Conservation (phyloP, 2,329 filamentous ascomycete genomes). For the Spiromastix sp. region DNA sequence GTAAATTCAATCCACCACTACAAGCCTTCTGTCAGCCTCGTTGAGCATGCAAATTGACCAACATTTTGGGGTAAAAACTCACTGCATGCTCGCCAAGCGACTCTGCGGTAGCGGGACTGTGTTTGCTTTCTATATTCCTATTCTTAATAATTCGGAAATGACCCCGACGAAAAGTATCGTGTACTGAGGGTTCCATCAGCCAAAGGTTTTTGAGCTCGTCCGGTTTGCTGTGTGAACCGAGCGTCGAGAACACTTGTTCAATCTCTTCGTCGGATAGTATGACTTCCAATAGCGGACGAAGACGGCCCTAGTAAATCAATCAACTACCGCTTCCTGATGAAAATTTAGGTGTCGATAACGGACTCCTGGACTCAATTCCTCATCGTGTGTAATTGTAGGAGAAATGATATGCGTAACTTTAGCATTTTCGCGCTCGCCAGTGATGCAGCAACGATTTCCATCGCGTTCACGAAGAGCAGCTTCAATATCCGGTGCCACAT, state of each 20-base stretch:
- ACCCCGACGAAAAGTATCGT: not conserved
- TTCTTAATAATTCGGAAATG: too few relatives aligned
- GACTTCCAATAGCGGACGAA: slow-evolving; percentile 1
- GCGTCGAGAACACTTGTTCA: slow-evolving; percentile 4
- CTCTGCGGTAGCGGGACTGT: not conserved
- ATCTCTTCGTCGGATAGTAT: not conserved
- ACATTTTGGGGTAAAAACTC: too few relatives aligned
- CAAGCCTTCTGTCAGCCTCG: too few relatives aligned
- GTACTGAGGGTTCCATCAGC: slow-evolving; percentile 3
- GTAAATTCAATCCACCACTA: too few relatives aligned
- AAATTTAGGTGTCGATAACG: too few relatives aligned
- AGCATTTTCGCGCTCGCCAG: not conserved
- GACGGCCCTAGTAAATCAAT: not conserved
- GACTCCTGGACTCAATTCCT: not conserved
- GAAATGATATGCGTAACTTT: slow-evolving; percentile 1
- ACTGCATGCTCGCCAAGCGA: not conserved
- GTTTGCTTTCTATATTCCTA: too few relatives aligned
- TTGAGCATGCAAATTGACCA: too few relatives aligned
- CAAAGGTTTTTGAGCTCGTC: slow-evolving; percentile 8
- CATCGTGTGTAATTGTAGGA: not conserved
- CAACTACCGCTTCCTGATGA: not conserved
- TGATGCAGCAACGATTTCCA: not conserved
- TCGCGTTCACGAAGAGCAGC: slow-evolving; percentile 1
- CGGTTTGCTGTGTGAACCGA: slow-evolving; percentile 1
- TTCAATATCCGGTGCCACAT: not conserved